Evolutionary conservation across 2,329 filamentous ascomycete species (phyloP).

Genomic region (Neodidymelliopsis sp.): DNA sequence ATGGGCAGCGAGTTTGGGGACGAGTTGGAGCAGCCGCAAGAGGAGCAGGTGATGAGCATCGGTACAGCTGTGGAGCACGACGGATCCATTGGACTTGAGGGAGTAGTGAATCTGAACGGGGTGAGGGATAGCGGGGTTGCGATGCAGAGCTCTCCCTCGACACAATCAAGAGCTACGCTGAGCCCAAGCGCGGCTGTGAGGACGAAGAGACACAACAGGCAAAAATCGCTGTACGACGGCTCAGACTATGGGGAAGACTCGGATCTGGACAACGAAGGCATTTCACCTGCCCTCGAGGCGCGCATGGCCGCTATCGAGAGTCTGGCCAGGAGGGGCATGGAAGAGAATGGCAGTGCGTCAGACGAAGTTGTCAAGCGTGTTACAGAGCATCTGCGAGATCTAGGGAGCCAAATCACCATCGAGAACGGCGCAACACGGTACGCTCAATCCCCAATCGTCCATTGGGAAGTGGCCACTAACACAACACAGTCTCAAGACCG

Average conservation of each 20-base stretch:
- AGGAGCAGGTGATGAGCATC: slow-evolving; percentile 30
- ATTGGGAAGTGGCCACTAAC: slow-evolving; percentile 20
- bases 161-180: slow-evolving; percentile 42
- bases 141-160: slow-evolving; percentile 51
- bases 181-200: slow-evolving; percentile 48
- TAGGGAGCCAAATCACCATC: slow-evolving; percentile 76
- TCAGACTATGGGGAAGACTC: slow-evolving; percentile 78
- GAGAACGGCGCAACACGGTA: slow-evolving; percentile 77
- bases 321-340: slow-evolving; percentile 67
- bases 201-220: slow-evolving; percentile 49
- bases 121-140: slow-evolving; percentile 57
- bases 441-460: slow-evolving; percentile 23
- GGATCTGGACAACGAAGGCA: slow-evolving; percentile 72
- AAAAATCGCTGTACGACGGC: slow-evolving; percentile 69
- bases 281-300: slow-evolving; percentile 70
- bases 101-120: slow-evolving; percentile 35
- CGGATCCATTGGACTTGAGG: slow-evolving; percentile 35
- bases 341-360: slow-evolving; percentile 68
- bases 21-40: slow-evolving; percentile 38
- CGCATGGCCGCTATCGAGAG: slow-evolving; percentile 77
- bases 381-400: slow-evolving; percentile 72
- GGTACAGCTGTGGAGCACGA: slow-evolving; percentile 47
- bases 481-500: slow-evolving; percentile 70
- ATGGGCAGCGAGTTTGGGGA: slow-evolving; percentile 52
- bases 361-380: slow-evolving; percentile 74